Evolutionary conservation across 2,329 filamentous ascomycete species (phyloP).

Genomic region (Hymenoscyphus repandus): DNA sequence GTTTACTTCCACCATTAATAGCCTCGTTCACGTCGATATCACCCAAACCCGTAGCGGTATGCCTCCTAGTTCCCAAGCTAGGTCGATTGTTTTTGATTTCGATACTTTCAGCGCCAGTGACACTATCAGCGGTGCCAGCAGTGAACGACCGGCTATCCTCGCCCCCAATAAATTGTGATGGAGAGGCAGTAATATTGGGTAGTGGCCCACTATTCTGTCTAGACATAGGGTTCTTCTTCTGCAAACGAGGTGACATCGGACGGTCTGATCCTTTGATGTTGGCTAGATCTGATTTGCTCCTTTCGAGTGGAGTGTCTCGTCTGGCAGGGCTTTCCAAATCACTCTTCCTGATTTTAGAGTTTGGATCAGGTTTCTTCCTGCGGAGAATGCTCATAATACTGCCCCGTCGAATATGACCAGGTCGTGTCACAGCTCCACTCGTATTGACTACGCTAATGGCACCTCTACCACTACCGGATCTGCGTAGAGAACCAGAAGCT

Average conservation of each 20-base stretch:
- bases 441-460: constrained; percentile 20
- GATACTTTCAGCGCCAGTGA: constrained; percentile 7
- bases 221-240: constrained; percentile 39
- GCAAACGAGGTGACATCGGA: constrained; percentile 36
- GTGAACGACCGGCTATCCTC: constrained; percentile 29
- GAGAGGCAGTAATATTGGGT: constrained; percentile 40
- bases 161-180: constrained; percentile 29
- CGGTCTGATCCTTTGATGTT: constrained; percentile 34
- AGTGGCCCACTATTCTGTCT: constrained; percentile 39
- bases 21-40: constrained; percentile 16
- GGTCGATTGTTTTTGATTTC: constrained; percentile 15
- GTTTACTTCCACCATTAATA: neutral
- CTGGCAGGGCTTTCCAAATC: constrained; percentile 55
- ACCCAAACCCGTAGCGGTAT: constrained; percentile 23
- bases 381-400: constrained; percentile 58
- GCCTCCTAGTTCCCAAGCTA: constrained; percentile 19
- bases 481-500: constrained; percentile 31
- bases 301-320: constrained; percentile 57
- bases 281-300: constrained; percentile 48
- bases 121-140: constrained; percentile 17
- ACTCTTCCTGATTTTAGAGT: constrained; percentile 48
- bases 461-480: constrained; percentile 33
- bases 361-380: constrained; percentile 52
- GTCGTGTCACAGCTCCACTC: constrained; percentile 15
- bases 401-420: constrained; percentile 37